A percentile compares a stretch with the other conserved stretches of the same genome.
These are phyloP conservation scores for Sporothrix luriei DNA, from an alignment of 2,329 filamentous ascomycete species.

Conservation along the genomic window DNA sequence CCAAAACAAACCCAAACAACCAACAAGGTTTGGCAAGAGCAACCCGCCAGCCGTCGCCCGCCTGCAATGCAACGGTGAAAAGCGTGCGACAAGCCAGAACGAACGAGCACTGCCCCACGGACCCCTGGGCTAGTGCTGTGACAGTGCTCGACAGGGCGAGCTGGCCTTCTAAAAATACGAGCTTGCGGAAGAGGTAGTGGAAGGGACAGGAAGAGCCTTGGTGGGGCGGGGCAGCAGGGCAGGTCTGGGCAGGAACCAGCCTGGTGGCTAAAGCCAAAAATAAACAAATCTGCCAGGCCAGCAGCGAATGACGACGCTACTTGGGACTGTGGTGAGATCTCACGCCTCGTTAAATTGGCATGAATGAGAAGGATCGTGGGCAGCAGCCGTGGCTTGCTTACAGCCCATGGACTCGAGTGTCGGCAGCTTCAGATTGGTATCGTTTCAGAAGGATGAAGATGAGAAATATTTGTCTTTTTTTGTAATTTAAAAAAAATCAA, in stretches of 20 bases:
- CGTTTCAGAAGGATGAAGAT: too few relatives aligned
- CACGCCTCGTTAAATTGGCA: slow-evolving; percentile 14
- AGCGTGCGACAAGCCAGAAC: neutral
- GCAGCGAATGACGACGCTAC: neutral
- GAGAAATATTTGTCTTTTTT: too few relatives aligned
- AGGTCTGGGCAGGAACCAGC: slow-evolving; percentile 6
- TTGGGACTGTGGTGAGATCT: slow-evolving; percentile 2
- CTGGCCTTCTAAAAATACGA: neutral
- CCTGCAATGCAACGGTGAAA: neutral
- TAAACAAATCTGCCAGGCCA: slow-evolving; percentile 23
- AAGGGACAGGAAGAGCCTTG: neutral
- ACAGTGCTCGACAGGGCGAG: neutral
- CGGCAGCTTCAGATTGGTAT: too few relatives aligned
- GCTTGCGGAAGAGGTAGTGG: neutral
- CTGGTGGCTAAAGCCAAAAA: slow-evolving; percentile 10
- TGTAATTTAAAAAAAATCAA: too few relatives aligned
- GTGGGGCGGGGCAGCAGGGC: too few relatives aligned
- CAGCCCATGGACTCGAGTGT: neutral
- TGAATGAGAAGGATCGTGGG: neutral
- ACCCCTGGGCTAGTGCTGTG: slow-evolving; percentile 23
- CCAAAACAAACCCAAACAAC: slow-evolving; percentile 5
- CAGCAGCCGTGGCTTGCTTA: neutral
- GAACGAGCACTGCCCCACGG: slow-evolving; percentile 17
- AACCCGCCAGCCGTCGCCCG: neutral
- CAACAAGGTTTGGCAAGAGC: slow-evolving; percentile 20